Percentiles rank a stretch among this genome's conserved stretches.
Evolutionary conservation across 148 eudicot species (phyloP).

Genomic region (Amaranthus cruentus): DNA sequence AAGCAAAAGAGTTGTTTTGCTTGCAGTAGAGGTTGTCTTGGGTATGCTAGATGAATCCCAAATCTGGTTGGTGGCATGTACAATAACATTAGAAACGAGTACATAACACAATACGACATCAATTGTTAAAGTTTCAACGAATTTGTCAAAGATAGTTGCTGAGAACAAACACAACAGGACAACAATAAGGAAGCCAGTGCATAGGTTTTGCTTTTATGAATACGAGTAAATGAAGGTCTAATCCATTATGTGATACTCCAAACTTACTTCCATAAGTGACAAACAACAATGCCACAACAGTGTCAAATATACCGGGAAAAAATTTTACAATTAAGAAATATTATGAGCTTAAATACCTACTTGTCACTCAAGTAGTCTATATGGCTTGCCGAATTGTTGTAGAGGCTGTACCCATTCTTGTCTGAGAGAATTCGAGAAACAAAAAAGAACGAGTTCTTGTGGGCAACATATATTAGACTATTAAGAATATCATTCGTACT

Average conservation of each 20-base stretch:
- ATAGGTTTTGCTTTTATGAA: background rate
- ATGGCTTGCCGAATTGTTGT: constrained; percentile 44
- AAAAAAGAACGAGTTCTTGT: constrained; percentile 73
- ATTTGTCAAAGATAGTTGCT: background rate
- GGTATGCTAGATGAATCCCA: constrained; percentile 48
- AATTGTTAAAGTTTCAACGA: background rate
- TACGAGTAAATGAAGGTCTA: no score
- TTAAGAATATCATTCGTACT: constrained; percentile 41
- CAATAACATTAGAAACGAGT: constrained; percentile 12
- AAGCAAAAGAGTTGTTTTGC: constrained; percentile 81
- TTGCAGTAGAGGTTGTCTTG: constrained; percentile 75
- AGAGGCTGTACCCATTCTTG: constrained; percentile 56
- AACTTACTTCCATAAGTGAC: no score
- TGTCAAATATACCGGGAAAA: no score
- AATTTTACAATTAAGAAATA: background rate
- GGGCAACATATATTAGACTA: constrained; percentile 80
- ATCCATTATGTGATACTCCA: no score
- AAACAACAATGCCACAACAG: no score
- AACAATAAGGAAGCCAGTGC: background rate
- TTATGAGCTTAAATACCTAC: constrained; percentile 47
- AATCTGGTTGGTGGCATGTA: constrained; percentile 34
- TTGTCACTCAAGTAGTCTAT: constrained; percentile 40
- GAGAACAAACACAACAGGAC: background rate
- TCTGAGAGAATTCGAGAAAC: constrained; percentile 54
- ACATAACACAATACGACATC: background rate